These are phyloP conservation scores for Eudorina sp. DNA, from an alignment of 139 green algal species.

Conservation along the genomic window DNA sequence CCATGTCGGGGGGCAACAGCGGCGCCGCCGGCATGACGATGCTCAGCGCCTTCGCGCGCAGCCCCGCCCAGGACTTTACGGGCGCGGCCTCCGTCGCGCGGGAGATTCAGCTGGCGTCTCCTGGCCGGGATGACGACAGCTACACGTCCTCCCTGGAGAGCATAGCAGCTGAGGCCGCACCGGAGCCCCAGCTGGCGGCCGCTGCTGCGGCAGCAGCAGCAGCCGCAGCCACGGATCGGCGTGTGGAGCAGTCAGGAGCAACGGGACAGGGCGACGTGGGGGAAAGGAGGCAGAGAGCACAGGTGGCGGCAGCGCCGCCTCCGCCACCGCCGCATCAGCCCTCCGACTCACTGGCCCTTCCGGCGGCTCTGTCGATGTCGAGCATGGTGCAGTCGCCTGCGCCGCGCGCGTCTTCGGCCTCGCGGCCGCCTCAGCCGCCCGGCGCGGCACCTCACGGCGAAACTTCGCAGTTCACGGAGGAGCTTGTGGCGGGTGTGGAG, in stretches of 20 bases:
- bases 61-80: constrained; percentile 4
- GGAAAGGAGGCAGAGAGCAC: neutral
- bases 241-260: too few species aligned
- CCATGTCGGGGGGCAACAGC: neutral
- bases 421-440: too few species aligned
- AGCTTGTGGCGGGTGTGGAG: too few species aligned
- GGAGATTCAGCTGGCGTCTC: constrained; percentile 10
- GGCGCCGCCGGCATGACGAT: constrained; percentile 14
- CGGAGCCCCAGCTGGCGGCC: too few species aligned
- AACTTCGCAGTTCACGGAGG: too few species aligned
- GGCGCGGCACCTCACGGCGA: too few species aligned
- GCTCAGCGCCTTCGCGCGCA: constrained; percentile 28
- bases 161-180: too few species aligned
- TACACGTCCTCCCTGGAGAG: neutral
- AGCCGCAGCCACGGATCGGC: too few species aligned
- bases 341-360: neutral
- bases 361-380: neutral
- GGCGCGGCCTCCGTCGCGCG: neutral
- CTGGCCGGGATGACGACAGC: neutral
- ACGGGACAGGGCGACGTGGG: too few species aligned
- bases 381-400: neutral
- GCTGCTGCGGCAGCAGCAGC: too few species aligned
- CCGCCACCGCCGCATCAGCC: neutral
- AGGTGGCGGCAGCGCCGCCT: neutral
- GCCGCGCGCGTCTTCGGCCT: too few species aligned